phyloP scores from a whole-genome alignment of 768 basidiomycete genomes.

The Mycena epipterygia region DNA sequence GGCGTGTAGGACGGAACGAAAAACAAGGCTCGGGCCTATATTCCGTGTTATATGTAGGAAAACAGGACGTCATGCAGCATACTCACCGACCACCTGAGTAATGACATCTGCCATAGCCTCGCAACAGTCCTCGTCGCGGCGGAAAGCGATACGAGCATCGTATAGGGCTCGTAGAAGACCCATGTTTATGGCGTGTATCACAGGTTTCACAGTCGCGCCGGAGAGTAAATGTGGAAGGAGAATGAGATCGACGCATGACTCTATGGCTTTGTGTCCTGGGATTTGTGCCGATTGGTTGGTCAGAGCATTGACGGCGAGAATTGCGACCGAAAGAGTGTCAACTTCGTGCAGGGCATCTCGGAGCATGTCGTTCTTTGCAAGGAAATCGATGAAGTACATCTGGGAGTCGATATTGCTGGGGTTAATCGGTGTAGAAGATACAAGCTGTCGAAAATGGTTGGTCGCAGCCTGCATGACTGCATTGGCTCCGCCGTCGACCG shows the following conservation, averaged over 20 bases:
- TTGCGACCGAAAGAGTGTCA: slow-evolving; percentile 17
- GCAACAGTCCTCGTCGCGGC: slow-evolving; percentile 6
- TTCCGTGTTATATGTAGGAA: background rate
- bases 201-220: slow-evolving; percentile 20
- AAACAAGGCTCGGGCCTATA: slow-evolving; percentile 19
- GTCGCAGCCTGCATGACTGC: slow-evolving; percentile 22
- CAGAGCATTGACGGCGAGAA: slow-evolving; percentile 12
- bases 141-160: slow-evolving; percentile 27
- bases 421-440: slow-evolving; percentile 3
- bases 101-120: slow-evolving; percentile 13
- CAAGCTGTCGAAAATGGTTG: slow-evolving; percentile 15
- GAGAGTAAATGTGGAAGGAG: slow-evolving; percentile 25
- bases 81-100: slow-evolving; percentile 13
- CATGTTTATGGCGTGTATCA: slow-evolving; percentile 27
- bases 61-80: background rate
- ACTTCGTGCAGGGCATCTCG: slow-evolving; percentile 25
- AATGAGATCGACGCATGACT: slow-evolving; percentile 6
- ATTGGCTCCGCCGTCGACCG: slow-evolving; percentile 24
- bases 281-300: background rate
- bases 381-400: slow-evolving; percentile 9
- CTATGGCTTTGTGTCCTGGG: background rate
- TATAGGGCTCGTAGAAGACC: slow-evolving; percentile 26
- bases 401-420: slow-evolving; percentile 1
- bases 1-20: slow-evolving; percentile 32
- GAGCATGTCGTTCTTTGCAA: slow-evolving; percentile 7